Percentiles rank a stretch among this genome's conserved stretches.
Conservation (phyloP, 2,329 filamentous ascomycete species). For the Stemphylium lycopersici region DNA sequence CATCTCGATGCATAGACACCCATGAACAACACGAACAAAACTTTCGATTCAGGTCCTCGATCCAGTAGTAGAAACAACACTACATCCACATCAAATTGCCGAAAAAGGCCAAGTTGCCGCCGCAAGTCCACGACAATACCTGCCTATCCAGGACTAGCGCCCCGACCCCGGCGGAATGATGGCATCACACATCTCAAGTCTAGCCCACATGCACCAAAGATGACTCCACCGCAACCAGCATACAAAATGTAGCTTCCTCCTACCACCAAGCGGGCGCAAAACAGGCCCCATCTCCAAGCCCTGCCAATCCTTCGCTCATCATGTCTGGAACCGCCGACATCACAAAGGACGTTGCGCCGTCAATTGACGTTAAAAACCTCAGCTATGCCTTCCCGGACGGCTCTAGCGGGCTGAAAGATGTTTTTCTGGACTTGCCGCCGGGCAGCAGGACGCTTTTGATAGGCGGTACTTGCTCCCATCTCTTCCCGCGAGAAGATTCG, state of each 20-base stretch:
- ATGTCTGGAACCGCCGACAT: slow-evolving; percentile 30
- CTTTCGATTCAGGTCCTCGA: too few species aligned
- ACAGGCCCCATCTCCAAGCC: not conserved
- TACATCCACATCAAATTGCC: too few species aligned
- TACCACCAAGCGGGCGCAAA: slow-evolving; percentile 1
- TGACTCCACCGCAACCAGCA: slow-evolving; percentile 13
- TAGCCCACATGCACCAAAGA: not conserved
- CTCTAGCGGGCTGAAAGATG: slow-evolving; percentile 74
- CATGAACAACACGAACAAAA: too few species aligned
- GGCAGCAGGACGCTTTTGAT: slow-evolving; percentile 89
- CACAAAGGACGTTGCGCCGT: slow-evolving; percentile 52
- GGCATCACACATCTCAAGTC: slow-evolving; percentile 17
- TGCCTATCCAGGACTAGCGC: slow-evolving; percentile 24
- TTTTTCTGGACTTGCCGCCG: slow-evolving; percentile 77
- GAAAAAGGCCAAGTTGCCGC: slow-evolving; percentile 18
- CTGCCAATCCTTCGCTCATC: not conserved
- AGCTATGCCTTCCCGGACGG: slow-evolving; percentile 90
- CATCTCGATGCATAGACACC: too few species aligned
- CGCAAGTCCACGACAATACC: slow-evolving; percentile 9
- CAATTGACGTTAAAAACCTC: slow-evolving; percentile 75
- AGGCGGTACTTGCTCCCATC: slow-evolving; percentile 63
- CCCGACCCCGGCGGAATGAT: slow-evolving; percentile 7
- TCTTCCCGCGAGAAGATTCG: not conserved
- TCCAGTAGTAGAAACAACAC: too few species aligned
- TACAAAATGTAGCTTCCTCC: slow-evolving; percentile 23